Percentiles rank a stretch among this genome's conserved stretches.
Evolutionary conservation across 352 stramenopile species (phyloP).

Genomic region (Pythium chondricola): DNA sequence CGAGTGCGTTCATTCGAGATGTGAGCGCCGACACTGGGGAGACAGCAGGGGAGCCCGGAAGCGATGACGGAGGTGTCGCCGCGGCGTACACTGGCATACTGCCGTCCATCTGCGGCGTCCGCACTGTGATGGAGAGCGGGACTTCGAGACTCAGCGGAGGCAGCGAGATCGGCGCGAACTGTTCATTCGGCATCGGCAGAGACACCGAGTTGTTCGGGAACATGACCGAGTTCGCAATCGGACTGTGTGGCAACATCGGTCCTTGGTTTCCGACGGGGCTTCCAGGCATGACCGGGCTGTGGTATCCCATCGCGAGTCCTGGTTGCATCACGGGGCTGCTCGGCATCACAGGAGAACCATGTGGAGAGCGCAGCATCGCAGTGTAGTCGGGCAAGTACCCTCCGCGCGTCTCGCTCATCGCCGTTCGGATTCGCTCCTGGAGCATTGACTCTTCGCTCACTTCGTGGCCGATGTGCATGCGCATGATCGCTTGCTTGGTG

Average conservation of each 20-base stretch:
- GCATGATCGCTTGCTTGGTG: constrained; percentile 70
- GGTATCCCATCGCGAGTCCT: too few species aligned
- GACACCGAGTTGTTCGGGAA: constrained; percentile 6
- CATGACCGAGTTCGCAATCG: constrained; percentile 1
- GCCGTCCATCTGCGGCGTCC: constrained; percentile 1
- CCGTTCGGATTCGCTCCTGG: constrained; percentile 45
- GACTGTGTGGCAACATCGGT: neutral
- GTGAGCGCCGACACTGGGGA: constrained; percentile 14
- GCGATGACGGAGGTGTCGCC: constrained; percentile 10
- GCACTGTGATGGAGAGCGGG: constrained; percentile 14
- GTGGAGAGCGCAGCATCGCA: constrained; percentile 5
- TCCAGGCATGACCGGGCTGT: neutral
- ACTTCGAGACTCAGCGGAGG: constrained; percentile 1
- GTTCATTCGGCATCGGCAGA: constrained; percentile 1
- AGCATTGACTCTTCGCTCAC: constrained; percentile 60
- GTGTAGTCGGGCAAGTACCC: constrained; percentile 13
- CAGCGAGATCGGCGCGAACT: neutral
- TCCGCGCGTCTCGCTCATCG: constrained; percentile 19
- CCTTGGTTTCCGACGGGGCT: neutral
- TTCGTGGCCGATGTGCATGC: constrained; percentile 57
- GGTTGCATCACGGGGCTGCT: constrained; percentile 8
- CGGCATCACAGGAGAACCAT: neutral
- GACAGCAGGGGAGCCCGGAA: constrained; percentile 2
- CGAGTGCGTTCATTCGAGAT: constrained; percentile 6
- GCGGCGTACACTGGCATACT: constrained; percentile 13